Base-by-base conservation (phyloP, 306 rosid species). In the Sindora glabra region DNA sequence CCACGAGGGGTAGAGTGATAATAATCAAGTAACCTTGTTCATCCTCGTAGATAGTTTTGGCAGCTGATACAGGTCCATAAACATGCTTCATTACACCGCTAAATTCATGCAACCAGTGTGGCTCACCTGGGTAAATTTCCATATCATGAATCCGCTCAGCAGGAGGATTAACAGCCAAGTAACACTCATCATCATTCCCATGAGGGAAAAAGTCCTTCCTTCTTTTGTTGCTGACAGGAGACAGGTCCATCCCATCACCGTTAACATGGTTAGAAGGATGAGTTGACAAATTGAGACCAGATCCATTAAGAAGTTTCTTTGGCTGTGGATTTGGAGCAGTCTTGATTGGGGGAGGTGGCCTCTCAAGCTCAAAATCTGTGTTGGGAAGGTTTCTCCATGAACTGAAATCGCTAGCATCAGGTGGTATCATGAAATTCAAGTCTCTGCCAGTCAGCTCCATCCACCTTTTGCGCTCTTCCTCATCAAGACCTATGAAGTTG, bases 21-120 rank as follows among this genome's bases (percentile, higher is more conserved):
- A 73, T 73, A 33, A 73, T 67, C 53, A 73, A 67, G 27, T 66
- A 73, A 15, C 72, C 78, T 10, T 67, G 50, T n/a, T 67, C 73
- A 50, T 73, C 78, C 54, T 73, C 78, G 9, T 73, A 73, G 7
- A 73, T 73, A 2, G 78, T 74, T 54, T 74, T 74, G 0, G 74
- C 74, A 24, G 70, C 79, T 0, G 74, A 67, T 13, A 74, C 79
- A 32, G 79, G 79, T 13, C 79, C 79, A 10, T 74, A 67, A 12
- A 62, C 47, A 50, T 74, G 54, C 64, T 61, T 67, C 79, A 74
- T 74, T 4, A 74, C 79, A 54, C 79, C 79, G 25, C 79, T 74
- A 51, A 74, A 74, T 26, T 74, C 74, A 37, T 44, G 68, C 14
- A 60, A 39, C 79, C 79, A 74, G n/a, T 54, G 61, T 8, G 70